Base-by-base conservation (phyloP, 371 early-diverging fungal genomes). In the Mucor circinelloides region DNA sequence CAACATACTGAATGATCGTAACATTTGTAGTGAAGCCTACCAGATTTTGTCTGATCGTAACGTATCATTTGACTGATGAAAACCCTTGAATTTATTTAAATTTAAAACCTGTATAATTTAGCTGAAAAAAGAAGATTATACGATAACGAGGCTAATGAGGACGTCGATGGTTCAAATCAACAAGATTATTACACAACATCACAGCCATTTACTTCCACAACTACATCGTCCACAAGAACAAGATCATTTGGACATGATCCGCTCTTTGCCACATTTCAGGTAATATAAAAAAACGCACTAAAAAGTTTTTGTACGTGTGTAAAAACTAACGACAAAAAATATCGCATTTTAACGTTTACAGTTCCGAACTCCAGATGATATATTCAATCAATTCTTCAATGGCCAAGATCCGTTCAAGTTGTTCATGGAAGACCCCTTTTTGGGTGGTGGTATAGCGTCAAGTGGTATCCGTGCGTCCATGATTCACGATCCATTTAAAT, bases 31-130 rank as follows among this genome's bases (percentile, higher is more conserved):
- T 58, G 70, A 70, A 44, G 66, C 70, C 17, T 70, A 70, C 42
- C 70, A 70, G 57, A 50, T 70, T 9, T 34, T 70, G 19, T 66
- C 66, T 9, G 70, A 70, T 61, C 70, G 70, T 70, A 70, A 66
- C 57, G 34, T 32, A n/a, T 54, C 32, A 50, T 27, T n/a, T 60
- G 15, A 15, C 6, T 44, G 32, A 32, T 19, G 58, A 54, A 60
- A 55, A 55, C 31, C 46, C 58, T 19, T 28, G 57, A 1, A 34
- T 15, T 36, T 50, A 3, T 36, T 36, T 32, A 46, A 55, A 19
- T 56, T 46, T 58, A 52, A 62, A 62, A 58, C 25, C 15, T 23
- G 36, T 42, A 38, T 38, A 38, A 13, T 56, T 21, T 63, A 66
- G 70, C 70, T 17, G 66, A 70, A 42, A 70, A 66, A 38, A 65